Conservation (phyloP, 306 rosid genomes). For the Casuarina equisetifolia region DNA sequence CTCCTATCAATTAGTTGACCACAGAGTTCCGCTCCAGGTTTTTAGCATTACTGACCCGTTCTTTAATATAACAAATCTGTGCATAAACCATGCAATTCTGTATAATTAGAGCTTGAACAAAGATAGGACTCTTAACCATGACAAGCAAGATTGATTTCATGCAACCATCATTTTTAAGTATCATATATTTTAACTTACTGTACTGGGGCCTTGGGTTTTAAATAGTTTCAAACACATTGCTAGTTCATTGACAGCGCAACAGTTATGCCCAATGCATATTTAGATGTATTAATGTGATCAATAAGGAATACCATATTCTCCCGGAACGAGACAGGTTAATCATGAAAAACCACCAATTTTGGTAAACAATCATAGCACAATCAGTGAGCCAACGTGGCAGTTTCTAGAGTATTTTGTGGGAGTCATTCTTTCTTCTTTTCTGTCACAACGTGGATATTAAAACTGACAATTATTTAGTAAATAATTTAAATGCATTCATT, state of each 20-base stretch:
- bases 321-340: not conserved
- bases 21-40: not conserved
- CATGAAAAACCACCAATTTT: not conserved
- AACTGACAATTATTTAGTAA: not conserved
- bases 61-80: constrained; percentile 1
- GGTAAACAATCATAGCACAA: not conserved
- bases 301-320: not conserved
- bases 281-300: not conserved
- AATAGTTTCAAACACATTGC: not conserved
- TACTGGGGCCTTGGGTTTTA: not conserved
- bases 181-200: not conserved
- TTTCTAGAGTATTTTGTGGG: not conserved
- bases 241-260: not conserved
- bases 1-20: not conserved
- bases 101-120: constrained; percentile 4
- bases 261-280: not conserved
- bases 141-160: constrained; percentile 16
- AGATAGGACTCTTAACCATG: not conserved
- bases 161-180: constrained; percentile 7
- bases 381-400: not conserved
- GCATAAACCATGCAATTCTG: constrained; percentile 16
- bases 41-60: not conserved
- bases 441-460: not conserved
- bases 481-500: not conserved
- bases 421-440: not conserved